phyloP scores from a whole-genome alignment of 176 grass and related monocot genomes.

The Triticum turgidum region DNA sequence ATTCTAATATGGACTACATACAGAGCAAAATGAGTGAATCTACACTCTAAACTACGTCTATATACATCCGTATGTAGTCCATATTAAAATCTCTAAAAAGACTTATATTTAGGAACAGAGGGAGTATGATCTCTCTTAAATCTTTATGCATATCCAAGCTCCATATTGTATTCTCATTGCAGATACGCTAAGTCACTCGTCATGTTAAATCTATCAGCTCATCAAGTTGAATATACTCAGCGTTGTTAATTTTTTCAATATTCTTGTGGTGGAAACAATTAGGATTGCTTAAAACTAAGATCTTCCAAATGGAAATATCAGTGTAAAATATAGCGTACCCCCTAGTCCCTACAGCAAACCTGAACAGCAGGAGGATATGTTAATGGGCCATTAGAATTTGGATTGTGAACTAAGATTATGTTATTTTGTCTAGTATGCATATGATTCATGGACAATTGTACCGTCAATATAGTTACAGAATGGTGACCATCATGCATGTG shows the following conservation, averaged over 20 bases:
- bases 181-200: background rate
- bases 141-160: background rate
- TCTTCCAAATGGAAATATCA: background rate
- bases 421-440: background rate
- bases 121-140: background rate
- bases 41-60: too few species aligned
- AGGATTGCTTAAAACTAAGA: slow-evolving; percentile 23
- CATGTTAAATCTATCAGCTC: background rate
- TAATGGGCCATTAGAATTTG: slow-evolving; percentile 11
- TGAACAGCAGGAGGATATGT: background rate
- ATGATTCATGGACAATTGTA: background rate
- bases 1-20: too few species aligned
- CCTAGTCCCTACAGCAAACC: background rate
- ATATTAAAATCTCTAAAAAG: too few species aligned
- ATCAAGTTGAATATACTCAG: background rate
- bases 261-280: background rate
- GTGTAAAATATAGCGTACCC: background rate
- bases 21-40: too few species aligned
- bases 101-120: too few species aligned
- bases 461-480: background rate
- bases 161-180: background rate
- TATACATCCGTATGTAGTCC: too few species aligned
- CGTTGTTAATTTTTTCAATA: background rate
- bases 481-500: background rate
- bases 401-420: background rate